Conservation (phyloP, 805 yeast genomes). For the Debaryomyces prosopidis region DNA sequence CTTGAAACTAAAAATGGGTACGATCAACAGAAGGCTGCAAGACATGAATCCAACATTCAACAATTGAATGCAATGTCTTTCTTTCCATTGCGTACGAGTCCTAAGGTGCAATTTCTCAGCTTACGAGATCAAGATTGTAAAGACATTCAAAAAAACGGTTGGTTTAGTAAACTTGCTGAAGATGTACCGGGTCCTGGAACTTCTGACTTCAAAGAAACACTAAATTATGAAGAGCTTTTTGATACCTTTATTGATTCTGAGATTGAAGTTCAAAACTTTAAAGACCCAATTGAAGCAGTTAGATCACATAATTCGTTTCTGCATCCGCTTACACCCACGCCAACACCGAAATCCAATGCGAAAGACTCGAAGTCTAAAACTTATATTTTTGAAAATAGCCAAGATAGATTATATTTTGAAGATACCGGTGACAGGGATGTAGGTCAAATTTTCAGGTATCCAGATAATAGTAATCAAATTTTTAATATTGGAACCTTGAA, state of each 20-base stretch:
- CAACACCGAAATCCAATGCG: neutral
- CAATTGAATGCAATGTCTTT: neutral
- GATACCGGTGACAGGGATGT: neutral
- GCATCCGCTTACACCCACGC: neutral
- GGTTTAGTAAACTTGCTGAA: too few species aligned
- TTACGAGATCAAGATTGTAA: too few species aligned
- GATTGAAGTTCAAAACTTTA: neutral
- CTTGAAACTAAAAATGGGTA: neutral
- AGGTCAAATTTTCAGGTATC: conserved; percentile 6
- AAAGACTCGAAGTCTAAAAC: neutral
- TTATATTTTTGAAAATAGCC: neutral
- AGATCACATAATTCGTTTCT: neutral
- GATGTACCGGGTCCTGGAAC: too few species aligned
- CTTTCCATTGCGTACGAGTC: neutral
- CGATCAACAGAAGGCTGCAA: neutral
- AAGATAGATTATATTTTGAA: neutral
- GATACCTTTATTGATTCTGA: conserved; percentile 1
- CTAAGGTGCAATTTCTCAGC: neutral
- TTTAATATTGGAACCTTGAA: conserved; percentile 3
- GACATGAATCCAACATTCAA: neutral
- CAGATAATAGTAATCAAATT: neutral
- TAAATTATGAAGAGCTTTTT: neutral
- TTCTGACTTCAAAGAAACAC: neutral
- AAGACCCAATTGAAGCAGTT: too few species aligned
- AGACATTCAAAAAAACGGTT: too few species aligned